Evolutionary conservation across 805 yeast species (phyloP).

Genomic region (Teunomyces aglyptinius): DNA sequence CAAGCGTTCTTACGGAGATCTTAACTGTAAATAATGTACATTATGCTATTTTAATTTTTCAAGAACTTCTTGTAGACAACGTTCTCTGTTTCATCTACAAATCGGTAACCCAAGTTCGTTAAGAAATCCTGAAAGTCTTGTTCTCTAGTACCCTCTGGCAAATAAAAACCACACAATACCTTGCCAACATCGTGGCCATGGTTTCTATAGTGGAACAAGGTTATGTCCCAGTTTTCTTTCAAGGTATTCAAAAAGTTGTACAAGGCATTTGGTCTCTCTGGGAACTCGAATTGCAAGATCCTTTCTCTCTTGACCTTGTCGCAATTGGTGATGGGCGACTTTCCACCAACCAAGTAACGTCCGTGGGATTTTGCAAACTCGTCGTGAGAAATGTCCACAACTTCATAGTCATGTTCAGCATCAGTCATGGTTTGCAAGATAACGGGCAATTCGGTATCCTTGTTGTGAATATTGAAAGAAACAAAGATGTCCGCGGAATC

Average conservation of each 20-base stretch:
- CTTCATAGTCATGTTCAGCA: constrained; percentile 61
- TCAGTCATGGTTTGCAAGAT: constrained; percentile 59
- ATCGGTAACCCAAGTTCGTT: constrained; percentile 69
- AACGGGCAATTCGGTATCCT: constrained; percentile 66
- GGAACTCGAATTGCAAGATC: constrained; percentile 85
- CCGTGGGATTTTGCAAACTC: constrained; percentile 97
- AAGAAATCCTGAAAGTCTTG: constrained; percentile 67
- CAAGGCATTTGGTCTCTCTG: constrained; percentile 96
- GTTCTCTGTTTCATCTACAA: constrained; percentile 79
- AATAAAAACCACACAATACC: constrained; percentile 84
- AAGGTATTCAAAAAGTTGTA: constrained; percentile 71
- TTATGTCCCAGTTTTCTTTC: constrained; percentile 82
- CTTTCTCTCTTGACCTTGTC: constrained; percentile 64
- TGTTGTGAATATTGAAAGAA: constrained; percentile 79
- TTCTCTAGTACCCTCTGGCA: constrained; percentile 65
- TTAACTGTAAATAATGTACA: constrained; percentile 9
- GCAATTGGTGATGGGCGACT: constrained; percentile 42
- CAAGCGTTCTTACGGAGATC: constrained; percentile 64
- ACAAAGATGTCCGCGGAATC: constrained; percentile 76
- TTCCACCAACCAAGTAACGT: constrained; percentile 93
- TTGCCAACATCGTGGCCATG: constrained; percentile 95
- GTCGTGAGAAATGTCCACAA: constrained; percentile 83
- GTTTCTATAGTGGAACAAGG: constrained; percentile 94
- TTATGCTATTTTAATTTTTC: constrained; percentile 12
- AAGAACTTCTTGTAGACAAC: constrained; percentile 81